A percentile compares a stretch with the other conserved stretches of the same genome.
These are phyloP conservation scores for Pichia kudriavzevii DNA, from an alignment of 1,139 yeast genomes.

Conservation along the genomic window DNA sequence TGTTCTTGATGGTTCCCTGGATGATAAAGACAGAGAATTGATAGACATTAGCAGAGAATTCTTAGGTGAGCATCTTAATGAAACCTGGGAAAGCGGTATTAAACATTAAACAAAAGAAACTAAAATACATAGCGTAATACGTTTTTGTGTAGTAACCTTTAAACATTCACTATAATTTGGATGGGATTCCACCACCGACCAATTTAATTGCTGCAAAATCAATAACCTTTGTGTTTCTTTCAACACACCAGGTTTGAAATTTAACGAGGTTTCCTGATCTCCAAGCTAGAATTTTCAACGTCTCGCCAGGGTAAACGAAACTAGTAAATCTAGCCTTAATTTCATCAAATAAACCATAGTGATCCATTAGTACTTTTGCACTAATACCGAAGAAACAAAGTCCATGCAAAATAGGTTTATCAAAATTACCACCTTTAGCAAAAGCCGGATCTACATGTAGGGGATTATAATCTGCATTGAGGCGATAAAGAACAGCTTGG, in stretches of 20 bases:
- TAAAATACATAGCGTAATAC: not conserved
- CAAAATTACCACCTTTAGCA: conserved; percentile 85
- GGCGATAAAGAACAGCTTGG: conserved; percentile 84
- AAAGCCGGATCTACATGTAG: conserved; percentile 88
- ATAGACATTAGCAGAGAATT: conserved; percentile 39
- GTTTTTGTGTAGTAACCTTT: not conserved
- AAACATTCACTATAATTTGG: conserved; percentile 20
- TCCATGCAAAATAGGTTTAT: conserved; percentile 87
- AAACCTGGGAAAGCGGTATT: conserved; percentile 69
- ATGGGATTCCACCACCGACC: conserved; percentile 18
- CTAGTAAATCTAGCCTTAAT: conserved; percentile 88
- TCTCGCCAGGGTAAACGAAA: conserved; percentile 96
- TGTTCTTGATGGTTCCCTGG: conserved; percentile 33
- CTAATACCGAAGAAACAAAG: conserved; percentile 81
- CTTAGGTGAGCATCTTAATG: conserved; percentile 51
- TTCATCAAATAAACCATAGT: conserved; percentile 77
- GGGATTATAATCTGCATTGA: conserved; percentile 93
- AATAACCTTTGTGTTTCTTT: conserved; percentile 72
- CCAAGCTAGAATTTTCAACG: conserved; percentile 79
- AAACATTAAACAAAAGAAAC: conserved; percentile 24
- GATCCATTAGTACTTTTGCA: conserved; percentile 67
- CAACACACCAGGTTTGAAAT: conserved; percentile 80
- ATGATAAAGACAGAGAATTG: conserved; percentile 36
- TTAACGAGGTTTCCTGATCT: conserved; percentile 56
- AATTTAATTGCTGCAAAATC: conserved; percentile 80